phyloP scores from a whole-genome alignment of 345 rosid species.

The Zanthoxylum bungeanum region DNA sequence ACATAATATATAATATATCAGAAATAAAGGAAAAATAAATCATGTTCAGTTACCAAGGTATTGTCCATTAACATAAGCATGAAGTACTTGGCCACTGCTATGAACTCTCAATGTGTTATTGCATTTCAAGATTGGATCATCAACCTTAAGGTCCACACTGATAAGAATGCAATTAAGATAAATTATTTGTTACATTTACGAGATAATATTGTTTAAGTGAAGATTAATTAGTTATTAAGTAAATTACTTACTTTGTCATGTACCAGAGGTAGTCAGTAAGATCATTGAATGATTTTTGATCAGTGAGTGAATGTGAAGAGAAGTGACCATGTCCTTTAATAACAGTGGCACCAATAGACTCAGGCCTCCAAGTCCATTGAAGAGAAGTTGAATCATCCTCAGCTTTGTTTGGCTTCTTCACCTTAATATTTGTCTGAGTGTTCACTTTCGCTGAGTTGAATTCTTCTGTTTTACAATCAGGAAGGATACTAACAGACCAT shows the following conservation, averaged over 20 bases:
- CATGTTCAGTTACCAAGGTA: conserved; percentile 29
- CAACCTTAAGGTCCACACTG: conserved; percentile 36
- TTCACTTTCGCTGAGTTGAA: conserved; percentile 70
- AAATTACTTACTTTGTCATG: conserved; percentile 51
- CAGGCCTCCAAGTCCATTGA: conserved; percentile 65
- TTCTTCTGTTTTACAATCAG: conserved; percentile 49
- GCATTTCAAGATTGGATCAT: conserved; percentile 46
- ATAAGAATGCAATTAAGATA: neutral
- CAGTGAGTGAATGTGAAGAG: conserved; percentile 31
- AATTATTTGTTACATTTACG: rapidly evolving
- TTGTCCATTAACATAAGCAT: conserved; percentile 54
- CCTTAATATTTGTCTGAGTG: conserved; percentile 50
- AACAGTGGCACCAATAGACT: conserved; percentile 23
- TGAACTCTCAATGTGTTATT: conserved; percentile 42
- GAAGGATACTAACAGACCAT: conserved; percentile 72
- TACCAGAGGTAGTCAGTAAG: conserved; percentile 67
- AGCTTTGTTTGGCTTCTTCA: conserved; percentile 28
- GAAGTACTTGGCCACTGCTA: conserved; percentile 52
- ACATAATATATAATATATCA: neutral
- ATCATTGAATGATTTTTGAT: conserved; percentile 55
- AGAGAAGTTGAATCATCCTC: conserved; percentile 31
- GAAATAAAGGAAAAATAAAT: too few species aligned
- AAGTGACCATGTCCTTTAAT: conserved; percentile 33
- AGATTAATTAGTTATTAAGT: too few species aligned
- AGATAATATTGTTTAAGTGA: neutral